These are phyloP conservation scores for Sclerospora graminicola DNA, from an alignment of 352 stramenopile genomes.

Conservation along the genomic window DNA sequence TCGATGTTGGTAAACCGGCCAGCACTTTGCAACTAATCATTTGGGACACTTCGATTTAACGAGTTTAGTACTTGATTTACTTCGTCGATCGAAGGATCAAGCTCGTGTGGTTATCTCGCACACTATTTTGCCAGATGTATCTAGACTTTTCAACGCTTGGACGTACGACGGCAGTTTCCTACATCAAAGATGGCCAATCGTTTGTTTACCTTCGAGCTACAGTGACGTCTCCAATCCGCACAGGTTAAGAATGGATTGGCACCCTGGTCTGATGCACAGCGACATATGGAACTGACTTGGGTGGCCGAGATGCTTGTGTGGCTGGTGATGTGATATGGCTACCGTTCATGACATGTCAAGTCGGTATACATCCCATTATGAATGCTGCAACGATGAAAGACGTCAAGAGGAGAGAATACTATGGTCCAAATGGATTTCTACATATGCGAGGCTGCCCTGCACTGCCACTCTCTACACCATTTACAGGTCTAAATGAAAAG, in stretches of 20 bases:
- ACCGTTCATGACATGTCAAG: constrained; percentile 30
- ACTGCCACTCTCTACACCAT: constrained; percentile 29
- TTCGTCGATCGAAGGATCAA: neutral
- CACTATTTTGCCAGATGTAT: constrained; percentile 16
- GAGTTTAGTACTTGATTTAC: constrained; percentile 18
- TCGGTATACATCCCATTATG: constrained; percentile 39
- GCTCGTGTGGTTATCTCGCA: neutral
- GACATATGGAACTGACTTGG: constrained; percentile 33
- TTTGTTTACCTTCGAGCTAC: constrained; percentile 55
- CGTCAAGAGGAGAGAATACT: constrained; percentile 9
- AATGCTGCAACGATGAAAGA: constrained; percentile 33
- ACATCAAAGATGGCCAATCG: constrained; percentile 49
- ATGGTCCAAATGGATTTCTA: constrained; percentile 26
- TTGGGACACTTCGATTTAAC: constrained; percentile 44
- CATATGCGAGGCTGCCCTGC: constrained; percentile 32
- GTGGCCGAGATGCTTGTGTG: constrained; percentile 27
- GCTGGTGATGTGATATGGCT: constrained; percentile 29
- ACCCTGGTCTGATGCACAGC: constrained; percentile 39
- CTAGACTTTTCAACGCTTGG: constrained; percentile 28
- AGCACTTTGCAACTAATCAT: constrained; percentile 55
- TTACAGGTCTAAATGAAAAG: too few species aligned
- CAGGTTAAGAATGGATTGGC: constrained; percentile 30
- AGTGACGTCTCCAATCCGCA: constrained; percentile 21
- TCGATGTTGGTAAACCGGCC: constrained; percentile 27
- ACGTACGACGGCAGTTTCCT: constrained; percentile 26